Base-by-base conservation (phyloP, 2,329 filamentous ascomycete species). In the Ceratocystis diversiconidia region DNA sequence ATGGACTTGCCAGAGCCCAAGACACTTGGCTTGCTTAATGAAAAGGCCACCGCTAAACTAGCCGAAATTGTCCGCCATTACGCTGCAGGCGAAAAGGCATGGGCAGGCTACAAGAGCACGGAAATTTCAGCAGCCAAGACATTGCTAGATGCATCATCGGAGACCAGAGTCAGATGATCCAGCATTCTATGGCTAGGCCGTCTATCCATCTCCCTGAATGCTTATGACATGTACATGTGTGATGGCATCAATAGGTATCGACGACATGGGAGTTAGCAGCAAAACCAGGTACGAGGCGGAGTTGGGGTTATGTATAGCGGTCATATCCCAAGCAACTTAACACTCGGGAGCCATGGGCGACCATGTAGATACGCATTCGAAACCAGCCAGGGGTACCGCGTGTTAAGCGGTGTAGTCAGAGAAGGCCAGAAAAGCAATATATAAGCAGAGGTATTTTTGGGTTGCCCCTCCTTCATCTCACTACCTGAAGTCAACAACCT, bases 121-220 rank as follows among this genome's bases (percentile, higher is more conserved):
- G 89, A 95, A 73, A 76, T 95, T 62, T 81, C 82, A 70, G 89
- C 89, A 12, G 88, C 87, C 61, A 81, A 83, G 70, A 84, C 85
- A 69, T 77, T 92, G 67, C 75, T 92, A 46, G 80, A 83, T 66
- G 78, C 79, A 68, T 80, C 83, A 68, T 74, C 77, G 46, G 71
- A 74, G 28, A 70, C 74, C 52, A 72, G 78, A 59, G 73, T 79
- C 67, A 77, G 79, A 71, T 84, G 55, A 65, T 41, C 36, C 5
- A 32, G 28, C 30, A 36, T 41, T 17, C 10, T 28, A 52, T 59
- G 3, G 7, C 32, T 59, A 3, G 12, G 7, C 17, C 8, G 17
- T 36, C 19, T 19, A 28, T 22, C 17, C 17, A 57, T 17, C 28
- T 17, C 28, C 22, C 12, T 32, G 30, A 10, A 6, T 59, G 4